Percentiles rank a stretch among this genome's conserved stretches.
Evolutionary conservation across 108 stramenopile species (phyloP).

Genomic region (Epithemia pelagica): DNA sequence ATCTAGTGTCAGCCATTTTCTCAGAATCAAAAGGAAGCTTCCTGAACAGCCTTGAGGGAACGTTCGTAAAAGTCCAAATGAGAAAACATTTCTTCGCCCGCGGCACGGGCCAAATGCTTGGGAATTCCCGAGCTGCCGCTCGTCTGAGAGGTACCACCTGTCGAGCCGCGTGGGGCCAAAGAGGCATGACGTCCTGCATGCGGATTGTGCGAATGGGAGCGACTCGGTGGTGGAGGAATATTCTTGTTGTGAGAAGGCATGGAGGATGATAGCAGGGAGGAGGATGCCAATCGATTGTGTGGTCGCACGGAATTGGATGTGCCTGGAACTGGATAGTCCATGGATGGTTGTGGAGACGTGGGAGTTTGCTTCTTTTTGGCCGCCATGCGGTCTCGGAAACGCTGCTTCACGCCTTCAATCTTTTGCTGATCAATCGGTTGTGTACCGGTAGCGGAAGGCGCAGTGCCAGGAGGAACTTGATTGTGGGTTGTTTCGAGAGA

Average conservation of each 20-base stretch:
- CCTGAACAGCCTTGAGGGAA: conserved; percentile 51
- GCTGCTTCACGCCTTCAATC: conserved; percentile 53
- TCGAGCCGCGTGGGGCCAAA: not conserved
- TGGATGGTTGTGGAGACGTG: not conserved
- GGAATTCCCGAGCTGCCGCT: too few relatives aligned
- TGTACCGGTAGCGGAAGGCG: not conserved
- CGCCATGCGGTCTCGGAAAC: conserved; percentile 55
- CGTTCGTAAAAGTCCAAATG: conserved; percentile 69
- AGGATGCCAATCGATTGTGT: too few relatives aligned
- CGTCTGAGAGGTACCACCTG: not conserved
- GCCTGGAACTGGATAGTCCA: not conserved
- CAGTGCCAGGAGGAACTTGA: conserved; percentile 3
- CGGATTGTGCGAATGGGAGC: not conserved
- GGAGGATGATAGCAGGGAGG: not conserved
- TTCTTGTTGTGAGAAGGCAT: not conserved
- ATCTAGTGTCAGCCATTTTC: too few relatives aligned
- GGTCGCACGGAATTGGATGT: too few relatives aligned
- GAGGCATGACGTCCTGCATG: conserved; percentile 2
- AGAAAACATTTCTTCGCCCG: conserved; percentile 67
- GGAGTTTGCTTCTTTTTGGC: conserved; percentile 7
- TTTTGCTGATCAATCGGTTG: conserved; percentile 15
- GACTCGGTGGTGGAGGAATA: too few relatives aligned
- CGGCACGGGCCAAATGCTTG: conserved; percentile 18
- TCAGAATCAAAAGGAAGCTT: too few relatives aligned
- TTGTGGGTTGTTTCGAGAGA: conserved; percentile 3